Evolutionary conservation across 2,329 filamentous ascomycete genomes (phyloP).

Genomic region (Aspergillus caelatus): DNA sequence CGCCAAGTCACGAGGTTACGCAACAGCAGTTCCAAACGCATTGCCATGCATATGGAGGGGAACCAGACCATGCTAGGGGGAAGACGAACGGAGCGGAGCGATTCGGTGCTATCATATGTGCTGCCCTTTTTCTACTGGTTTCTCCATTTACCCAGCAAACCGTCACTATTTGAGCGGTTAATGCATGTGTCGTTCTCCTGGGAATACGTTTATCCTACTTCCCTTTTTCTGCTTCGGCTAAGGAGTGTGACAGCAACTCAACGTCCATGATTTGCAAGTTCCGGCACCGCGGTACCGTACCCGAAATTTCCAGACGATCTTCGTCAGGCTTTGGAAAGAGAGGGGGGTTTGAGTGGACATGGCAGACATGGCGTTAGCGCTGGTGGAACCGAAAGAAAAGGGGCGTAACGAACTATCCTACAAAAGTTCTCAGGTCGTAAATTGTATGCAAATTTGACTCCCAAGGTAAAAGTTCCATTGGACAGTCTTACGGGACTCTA

Average conservation of each 20-base stretch:
- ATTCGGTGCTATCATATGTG: conserved; percentile 22
- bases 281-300: not conserved
- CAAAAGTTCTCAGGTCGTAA: not conserved
- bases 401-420: not conserved
- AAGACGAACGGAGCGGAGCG: conserved; percentile 1
- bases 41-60: conserved; percentile 21
- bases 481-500: not conserved
- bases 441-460: not conserved
- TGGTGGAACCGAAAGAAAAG: conserved; percentile 8
- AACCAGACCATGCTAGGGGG: conserved; percentile 24
- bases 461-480: not conserved
- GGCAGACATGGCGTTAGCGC: not conserved
- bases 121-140: conserved; percentile 3
- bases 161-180: not conserved
- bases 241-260: not conserved
- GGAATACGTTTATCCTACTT: not conserved
- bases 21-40: conserved; percentile 19
- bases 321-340: not conserved
- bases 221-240: not conserved
- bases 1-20: conserved; percentile 26
- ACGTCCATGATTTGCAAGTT: conserved; percentile 1
- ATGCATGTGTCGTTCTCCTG: conserved; percentile 12
- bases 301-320: conserved; percentile 7
- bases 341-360: not conserved
- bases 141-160: conserved; percentile 4